These are phyloP conservation scores for Tanozyma kutaoensis DNA, from an alignment of 805 yeast species.

Conservation along the genomic window DNA sequence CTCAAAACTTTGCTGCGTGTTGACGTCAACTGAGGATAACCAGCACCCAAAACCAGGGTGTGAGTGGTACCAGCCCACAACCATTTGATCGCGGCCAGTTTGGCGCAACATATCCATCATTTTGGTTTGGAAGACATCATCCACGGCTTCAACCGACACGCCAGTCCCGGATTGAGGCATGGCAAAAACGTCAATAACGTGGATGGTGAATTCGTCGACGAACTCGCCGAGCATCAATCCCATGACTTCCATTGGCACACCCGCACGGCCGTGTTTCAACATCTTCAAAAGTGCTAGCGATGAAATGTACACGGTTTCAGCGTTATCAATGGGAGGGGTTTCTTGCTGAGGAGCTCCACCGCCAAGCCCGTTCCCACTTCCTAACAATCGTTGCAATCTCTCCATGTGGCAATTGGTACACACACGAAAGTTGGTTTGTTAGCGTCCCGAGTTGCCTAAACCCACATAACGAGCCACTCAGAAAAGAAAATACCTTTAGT, in stretches of 20 bases:
- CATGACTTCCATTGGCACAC: constrained; percentile 77
- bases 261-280: constrained; percentile 95
- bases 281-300: constrained; percentile 89
- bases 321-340: constrained; percentile 71
- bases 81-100: constrained; percentile 98
- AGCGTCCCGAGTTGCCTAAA: too few relatives aligned
- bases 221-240: constrained; percentile 98
- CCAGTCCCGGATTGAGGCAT: constrained; percentile 99
- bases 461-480: too few relatives aligned
- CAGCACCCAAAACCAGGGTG: constrained; percentile 99
- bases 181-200: constrained; percentile 96
- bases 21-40: constrained; percentile 94
- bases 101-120: constrained; percentile 99
- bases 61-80: constrained; percentile 99
- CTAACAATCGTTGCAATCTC: constrained; percentile 35
- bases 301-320: constrained; percentile 93
- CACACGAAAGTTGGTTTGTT: too few relatives aligned
- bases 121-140: constrained; percentile 94
- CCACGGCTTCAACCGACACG: constrained; percentile 97
- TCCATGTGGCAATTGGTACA: too few relatives aligned
- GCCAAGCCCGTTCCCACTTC: constrained; percentile 26
- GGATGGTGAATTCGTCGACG: constrained; percentile 93
- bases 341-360: too few relatives aligned
- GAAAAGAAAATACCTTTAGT: too few relatives aligned
- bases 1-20: constrained; percentile 95